phyloP scores from a whole-genome alignment of 2,329 filamentous ascomycete species.

The Colletotrichum somersetense region DNA sequence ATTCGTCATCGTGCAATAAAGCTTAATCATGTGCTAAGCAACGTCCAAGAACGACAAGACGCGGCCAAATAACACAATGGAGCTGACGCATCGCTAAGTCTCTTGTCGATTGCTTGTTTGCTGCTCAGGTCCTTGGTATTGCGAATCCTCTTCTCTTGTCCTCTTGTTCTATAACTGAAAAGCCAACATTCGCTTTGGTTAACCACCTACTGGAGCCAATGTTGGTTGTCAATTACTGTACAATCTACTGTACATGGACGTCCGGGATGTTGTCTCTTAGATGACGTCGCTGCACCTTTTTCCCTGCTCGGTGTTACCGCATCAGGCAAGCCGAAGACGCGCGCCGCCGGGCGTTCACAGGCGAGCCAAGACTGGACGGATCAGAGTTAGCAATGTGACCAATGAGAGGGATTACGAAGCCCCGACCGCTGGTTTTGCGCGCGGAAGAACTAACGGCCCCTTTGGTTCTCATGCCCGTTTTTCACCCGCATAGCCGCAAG shows the following conservation, averaged over 20 bases:
- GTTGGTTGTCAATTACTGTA: constrained; percentile 14
- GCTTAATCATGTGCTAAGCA: constrained; percentile 26
- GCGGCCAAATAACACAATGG: constrained; percentile 14
- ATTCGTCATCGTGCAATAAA: constrained; percentile 12
- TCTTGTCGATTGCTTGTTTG: constrained; percentile 38
- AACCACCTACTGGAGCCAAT: constrained; percentile 11
- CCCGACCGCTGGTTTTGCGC: not conserved
- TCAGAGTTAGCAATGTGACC: not conserved
- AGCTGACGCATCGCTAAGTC: constrained; percentile 21
- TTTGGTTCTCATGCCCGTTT: not conserved
- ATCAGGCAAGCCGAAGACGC: constrained; percentile 28
- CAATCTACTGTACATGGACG: constrained; percentile 2
- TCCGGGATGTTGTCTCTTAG: too few species aligned
- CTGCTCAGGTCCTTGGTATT: constrained; percentile 6
- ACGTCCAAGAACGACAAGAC: constrained; percentile 21
- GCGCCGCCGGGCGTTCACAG: constrained; percentile 10
- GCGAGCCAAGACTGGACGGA: constrained; percentile 26
- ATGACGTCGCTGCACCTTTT: constrained; percentile 33
- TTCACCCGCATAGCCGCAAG: constrained; percentile 21
- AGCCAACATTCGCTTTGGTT: constrained; percentile 11
- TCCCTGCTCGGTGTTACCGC: constrained; percentile 4
- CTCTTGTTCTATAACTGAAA: not conserved
- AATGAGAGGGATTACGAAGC: constrained; percentile 7
- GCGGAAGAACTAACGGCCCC: constrained; percentile 23
- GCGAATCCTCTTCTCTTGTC: not conserved